Conservation (phyloP, 2,329 filamentous ascomycete species). For the Colletotrichum sp. region DNA sequence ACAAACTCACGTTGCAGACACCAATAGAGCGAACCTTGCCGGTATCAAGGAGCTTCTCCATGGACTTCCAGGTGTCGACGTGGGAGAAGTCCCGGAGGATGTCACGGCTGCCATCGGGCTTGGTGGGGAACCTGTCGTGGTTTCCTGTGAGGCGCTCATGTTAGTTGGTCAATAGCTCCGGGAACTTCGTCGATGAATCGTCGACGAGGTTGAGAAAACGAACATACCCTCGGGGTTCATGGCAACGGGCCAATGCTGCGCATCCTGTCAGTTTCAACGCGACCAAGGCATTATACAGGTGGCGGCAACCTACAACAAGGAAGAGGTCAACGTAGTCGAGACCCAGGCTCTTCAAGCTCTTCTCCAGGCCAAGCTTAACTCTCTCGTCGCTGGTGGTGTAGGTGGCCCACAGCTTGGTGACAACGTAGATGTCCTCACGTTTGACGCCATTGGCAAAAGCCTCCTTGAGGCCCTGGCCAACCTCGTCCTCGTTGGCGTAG, state of each 20-base stretch:
- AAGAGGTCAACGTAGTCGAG: constrained; percentile 84
- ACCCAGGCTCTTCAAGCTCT: constrained; percentile 74
- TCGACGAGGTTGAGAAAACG: background rate
- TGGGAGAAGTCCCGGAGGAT: constrained; percentile 73
- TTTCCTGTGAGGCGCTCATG: constrained; percentile 51
- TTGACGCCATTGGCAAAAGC: constrained; percentile 74
- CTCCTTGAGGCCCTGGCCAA: constrained; percentile 77
- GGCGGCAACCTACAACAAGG: constrained; percentile 57
- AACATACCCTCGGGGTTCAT: constrained; percentile 76
- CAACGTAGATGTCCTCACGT: constrained; percentile 82
- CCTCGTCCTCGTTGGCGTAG: constrained; percentile 83
- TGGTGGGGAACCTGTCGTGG: constrained; percentile 77
- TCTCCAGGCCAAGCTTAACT: constrained; percentile 72
- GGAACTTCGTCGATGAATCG: background rate
- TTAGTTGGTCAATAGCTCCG: background rate
- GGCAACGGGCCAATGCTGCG: constrained; percentile 78
- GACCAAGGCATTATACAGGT: background rate
- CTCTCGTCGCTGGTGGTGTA: constrained; percentile 64
- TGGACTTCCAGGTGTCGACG: constrained; percentile 77
- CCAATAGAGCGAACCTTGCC: constrained; percentile 62
- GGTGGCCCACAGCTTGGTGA: constrained; percentile 85
- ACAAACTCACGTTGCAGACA: constrained; percentile 55
- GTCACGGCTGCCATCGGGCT: constrained; percentile 75
- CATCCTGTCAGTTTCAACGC: background rate
- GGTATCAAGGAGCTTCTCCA: constrained; percentile 68